Percentiles rank a stretch among this genome's conserved stretches.
Conservation (phyloP, 2,329 filamentous ascomycete species). For the Dactylonectria estremocensis region DNA sequence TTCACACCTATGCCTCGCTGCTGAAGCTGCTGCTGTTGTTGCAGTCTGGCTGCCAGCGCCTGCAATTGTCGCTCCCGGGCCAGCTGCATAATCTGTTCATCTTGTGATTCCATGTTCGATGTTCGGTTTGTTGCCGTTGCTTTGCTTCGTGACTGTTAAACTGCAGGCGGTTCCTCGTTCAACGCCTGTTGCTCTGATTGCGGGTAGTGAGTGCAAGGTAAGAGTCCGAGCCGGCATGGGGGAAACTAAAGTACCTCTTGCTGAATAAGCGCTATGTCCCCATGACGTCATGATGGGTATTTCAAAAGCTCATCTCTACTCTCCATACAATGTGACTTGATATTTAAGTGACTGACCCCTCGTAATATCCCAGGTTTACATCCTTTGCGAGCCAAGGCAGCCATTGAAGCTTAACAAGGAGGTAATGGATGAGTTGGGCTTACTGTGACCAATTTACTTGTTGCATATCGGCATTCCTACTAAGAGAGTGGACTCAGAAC, state of each 20-base stretch:
- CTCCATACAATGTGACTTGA: no score
- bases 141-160: neutral
- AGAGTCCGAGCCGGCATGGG: neutral
- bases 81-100: neutral
- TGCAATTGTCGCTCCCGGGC: conserved; percentile 7
- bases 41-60: conserved; percentile 3
- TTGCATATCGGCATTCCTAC: no score
- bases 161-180: neutral
- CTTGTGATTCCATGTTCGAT: conserved; percentile 1
- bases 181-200: neutral
- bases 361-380: neutral
- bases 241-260: neutral
- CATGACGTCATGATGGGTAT: neutral
- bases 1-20: conserved; percentile 2
- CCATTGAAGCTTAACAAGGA: no score
- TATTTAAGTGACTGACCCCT: no score
- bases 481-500: no score
- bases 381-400: neutral
- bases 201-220: neutral
- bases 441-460: no score
- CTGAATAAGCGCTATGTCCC: neutral
- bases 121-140: neutral
- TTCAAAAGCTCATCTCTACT: neutral
- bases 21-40: conserved; percentile 2
- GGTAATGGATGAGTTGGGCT: no score